Conservation (phyloP, 306 rosid genomes). For the Oemleria cerasiformis region DNA sequence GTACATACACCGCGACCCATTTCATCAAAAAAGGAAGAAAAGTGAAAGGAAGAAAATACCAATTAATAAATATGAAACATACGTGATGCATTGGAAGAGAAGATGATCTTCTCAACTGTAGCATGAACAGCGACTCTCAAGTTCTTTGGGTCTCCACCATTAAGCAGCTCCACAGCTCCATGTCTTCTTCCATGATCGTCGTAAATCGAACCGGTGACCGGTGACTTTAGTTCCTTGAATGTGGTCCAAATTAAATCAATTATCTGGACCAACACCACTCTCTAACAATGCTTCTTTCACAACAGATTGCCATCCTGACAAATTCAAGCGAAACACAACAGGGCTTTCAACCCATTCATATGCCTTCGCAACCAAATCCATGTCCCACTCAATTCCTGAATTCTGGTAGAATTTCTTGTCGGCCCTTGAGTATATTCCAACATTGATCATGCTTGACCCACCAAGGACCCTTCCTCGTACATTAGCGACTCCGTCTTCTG, state of each 20-base stretch:
- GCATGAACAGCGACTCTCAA: constrained; percentile 25
- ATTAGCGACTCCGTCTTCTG: constrained; percentile 26
- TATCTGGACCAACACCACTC: constrained; percentile 12
- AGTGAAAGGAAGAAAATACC: no score
- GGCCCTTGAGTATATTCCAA: constrained; percentile 19
- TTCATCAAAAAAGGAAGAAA: no score
- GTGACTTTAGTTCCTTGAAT: constrained; percentile 14
- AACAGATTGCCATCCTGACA: constrained; percentile 2
- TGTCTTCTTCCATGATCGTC: constrained; percentile 18
- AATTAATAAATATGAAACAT: not conserved
- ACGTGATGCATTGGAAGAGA: constrained; percentile 17
- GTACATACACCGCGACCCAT: no score
- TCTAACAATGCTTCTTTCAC: constrained; percentile 17
- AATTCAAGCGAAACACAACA: not conserved
- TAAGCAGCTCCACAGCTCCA: constrained; percentile 35
- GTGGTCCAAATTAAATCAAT: constrained; percentile 19
- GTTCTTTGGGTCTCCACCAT: constrained; percentile 14
- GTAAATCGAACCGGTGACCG: constrained; percentile 12
- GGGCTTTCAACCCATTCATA: constrained; percentile 31
- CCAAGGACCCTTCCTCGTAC: constrained; percentile 30
- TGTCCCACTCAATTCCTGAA: constrained; percentile 26
- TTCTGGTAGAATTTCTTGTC: constrained; percentile 6
- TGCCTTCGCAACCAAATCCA: constrained; percentile 15
- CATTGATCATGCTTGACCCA: constrained; percentile 30
- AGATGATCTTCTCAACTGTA: constrained; percentile 23